These are phyloP conservation scores for Tubosaeta sp. DNA, from an alignment of 768 basidiomycete genomes.

Conservation along the genomic window DNA sequence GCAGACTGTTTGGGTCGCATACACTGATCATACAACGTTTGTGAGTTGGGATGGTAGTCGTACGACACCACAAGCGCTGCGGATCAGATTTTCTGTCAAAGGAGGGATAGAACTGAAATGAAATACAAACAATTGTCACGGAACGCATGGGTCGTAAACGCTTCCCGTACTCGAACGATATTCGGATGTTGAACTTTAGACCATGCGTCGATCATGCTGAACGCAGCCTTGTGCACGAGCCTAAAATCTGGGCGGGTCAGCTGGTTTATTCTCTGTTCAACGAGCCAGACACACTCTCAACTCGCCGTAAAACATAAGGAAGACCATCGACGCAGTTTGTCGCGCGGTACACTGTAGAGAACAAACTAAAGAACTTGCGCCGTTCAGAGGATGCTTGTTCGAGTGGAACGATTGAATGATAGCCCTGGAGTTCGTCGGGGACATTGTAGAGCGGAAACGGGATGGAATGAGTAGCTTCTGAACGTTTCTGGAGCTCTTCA, in stretches of 20 bases:
- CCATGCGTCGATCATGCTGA: constrained; percentile 83
- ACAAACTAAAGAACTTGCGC: constrained; percentile 76
- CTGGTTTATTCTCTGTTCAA: background rate
- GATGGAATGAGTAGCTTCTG: constrained; percentile 39
- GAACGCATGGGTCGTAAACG: constrained; percentile 92
- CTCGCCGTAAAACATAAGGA: constrained; percentile 71
- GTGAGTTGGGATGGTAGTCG: constrained; percentile 79
- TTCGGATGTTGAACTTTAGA: constrained; percentile 78
- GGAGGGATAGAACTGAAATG: constrained; percentile 1
- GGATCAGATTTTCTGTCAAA: constrained; percentile 6
- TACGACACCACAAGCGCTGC: constrained; percentile 89
- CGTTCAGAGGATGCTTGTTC: constrained; percentile 57
- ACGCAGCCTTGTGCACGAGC: constrained; percentile 75
- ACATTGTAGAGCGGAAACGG: constrained; percentile 48
- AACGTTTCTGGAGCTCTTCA: constrained; percentile 50
- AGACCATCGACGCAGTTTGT: constrained; percentile 71
- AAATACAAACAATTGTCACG: constrained; percentile 75
- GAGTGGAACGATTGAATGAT: constrained; percentile 81
- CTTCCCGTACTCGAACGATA: constrained; percentile 80
- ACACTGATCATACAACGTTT: constrained; percentile 77
- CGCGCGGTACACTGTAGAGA: constrained; percentile 81
- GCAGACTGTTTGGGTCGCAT: constrained; percentile 51
- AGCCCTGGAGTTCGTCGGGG: constrained; percentile 86
- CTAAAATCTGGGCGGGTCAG: constrained; percentile 62
- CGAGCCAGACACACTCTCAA: constrained; percentile 63